Percentiles rank a stretch among this genome's conserved stretches.
Conservation (phyloP, 768 basidiomycete species). For the Leccinum imitatum region DNA sequence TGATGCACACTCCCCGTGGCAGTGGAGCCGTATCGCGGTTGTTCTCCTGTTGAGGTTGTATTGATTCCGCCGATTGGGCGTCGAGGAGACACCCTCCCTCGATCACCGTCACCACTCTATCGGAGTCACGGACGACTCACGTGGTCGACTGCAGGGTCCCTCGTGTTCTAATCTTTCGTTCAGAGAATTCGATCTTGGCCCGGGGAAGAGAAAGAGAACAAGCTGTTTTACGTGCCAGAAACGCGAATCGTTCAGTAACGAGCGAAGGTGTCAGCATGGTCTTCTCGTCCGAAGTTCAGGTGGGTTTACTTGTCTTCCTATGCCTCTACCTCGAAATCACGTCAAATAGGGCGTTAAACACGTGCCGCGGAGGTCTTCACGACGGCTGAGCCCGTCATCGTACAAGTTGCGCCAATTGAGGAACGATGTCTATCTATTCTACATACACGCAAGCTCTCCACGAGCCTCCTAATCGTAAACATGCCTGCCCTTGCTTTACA, state of each 20-base stretch:
- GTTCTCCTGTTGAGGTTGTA: slow-evolving; percentile 3
- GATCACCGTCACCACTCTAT: slow-evolving; percentile 15
- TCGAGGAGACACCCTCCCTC: background rate
- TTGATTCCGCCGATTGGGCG: background rate
- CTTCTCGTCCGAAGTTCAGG: background rate
- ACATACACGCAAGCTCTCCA: slow-evolving; percentile 9
- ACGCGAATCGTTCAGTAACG: background rate
- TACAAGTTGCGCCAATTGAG: slow-evolving; percentile 11
- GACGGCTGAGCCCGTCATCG: slow-evolving; percentile 1
- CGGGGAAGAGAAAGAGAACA: background rate
- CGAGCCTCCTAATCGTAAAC: background rate
- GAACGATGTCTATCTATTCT: slow-evolving; percentile 18
- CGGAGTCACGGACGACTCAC: slow-evolving; percentile 25
- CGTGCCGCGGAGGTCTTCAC: slow-evolving; percentile 18
- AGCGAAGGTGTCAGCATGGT: slow-evolving; percentile 1
- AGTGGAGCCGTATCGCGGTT: slow-evolving; percentile 6
- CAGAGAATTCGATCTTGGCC: background rate
- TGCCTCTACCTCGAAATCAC: slow-evolving; percentile 14
- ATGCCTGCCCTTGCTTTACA: slow-evolving; percentile 1
- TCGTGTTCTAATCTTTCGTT: slow-evolving; percentile 20
- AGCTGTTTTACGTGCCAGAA: slow-evolving; percentile 22
- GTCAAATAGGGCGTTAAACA: slow-evolving; percentile 13
- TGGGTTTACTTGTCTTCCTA: background rate
- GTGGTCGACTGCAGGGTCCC: slow-evolving; percentile 26
- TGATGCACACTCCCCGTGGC: slow-evolving; percentile 5